Conservation (phyloP, 2,329 filamentous ascomycete species). For the Sclerotinia nivalis region DNA sequence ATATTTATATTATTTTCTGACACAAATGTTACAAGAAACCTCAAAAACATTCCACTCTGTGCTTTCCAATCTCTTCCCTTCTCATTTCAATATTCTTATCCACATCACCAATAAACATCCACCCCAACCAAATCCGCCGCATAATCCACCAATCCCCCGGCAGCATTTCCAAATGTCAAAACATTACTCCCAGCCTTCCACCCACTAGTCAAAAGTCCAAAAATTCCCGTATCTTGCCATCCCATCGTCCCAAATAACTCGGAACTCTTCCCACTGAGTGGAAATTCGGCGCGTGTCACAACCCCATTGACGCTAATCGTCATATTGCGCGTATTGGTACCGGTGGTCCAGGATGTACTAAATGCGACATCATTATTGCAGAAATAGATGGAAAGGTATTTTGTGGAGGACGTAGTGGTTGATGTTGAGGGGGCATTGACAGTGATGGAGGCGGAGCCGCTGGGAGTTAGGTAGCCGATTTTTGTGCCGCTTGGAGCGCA, state of each 20-base stretch:
- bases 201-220: slow-evolving; percentile 32
- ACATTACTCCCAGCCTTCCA: slow-evolving; percentile 30
- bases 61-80: not conserved
- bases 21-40: not conserved
- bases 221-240: slow-evolving; percentile 36
- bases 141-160: slow-evolving; percentile 37
- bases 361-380: slow-evolving; percentile 37
- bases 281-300: slow-evolving; percentile 32
- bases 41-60: not conserved
- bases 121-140: slow-evolving; percentile 45
- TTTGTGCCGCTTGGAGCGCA: slow-evolving; percentile 35
- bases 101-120: slow-evolving; percentile 32
- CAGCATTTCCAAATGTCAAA: slow-evolving; percentile 42
- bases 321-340: slow-evolving; percentile 37
- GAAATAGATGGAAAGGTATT: slow-evolving; percentile 32
- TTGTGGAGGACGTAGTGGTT: slow-evolving; percentile 8
- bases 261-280: slow-evolving; percentile 34
- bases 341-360: slow-evolving; percentile 29
- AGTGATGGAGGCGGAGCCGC: slow-evolving; percentile 25
- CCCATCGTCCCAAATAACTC: slow-evolving; percentile 33
- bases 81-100: not conserved
- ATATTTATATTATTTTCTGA: not conserved
- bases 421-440: slow-evolving; percentile 24
- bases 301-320: slow-evolving; percentile 34
- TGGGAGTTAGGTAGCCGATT: slow-evolving; percentile 29